A percentile compares a stretch with the other conserved stretches of the same genome.
Evolutionary conservation across 257 asterid species (phyloP).

Genomic region (Plantago major): DNA sequence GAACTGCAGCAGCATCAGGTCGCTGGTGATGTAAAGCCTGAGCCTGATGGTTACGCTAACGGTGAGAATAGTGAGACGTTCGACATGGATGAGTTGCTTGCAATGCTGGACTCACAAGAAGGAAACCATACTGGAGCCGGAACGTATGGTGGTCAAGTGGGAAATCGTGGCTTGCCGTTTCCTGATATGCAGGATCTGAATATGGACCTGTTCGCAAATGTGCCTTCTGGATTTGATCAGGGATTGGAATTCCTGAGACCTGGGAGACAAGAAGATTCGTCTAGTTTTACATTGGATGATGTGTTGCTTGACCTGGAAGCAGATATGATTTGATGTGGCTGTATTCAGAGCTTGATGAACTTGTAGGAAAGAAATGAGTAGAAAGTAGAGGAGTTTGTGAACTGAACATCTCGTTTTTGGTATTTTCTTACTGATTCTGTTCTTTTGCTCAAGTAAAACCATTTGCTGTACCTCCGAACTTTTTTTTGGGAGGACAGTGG

Average conservation of each 20-base stretch:
- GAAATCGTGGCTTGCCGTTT: background rate
- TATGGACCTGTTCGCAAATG: background rate
- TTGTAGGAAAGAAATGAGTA: background rate
- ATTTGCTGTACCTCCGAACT: slow-evolving; percentile 15
- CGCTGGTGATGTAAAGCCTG: background rate
- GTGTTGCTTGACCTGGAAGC: slow-evolving; percentile 32
- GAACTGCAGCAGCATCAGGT: background rate
- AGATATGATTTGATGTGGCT: slow-evolving; percentile 23
- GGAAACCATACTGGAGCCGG: slow-evolving; percentile 5
- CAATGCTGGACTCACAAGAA: slow-evolving; percentile 22
- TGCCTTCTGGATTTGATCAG: slow-evolving; percentile 21
- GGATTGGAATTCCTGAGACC: slow-evolving; percentile 56
- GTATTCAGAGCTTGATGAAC: background rate
- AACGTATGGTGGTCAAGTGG: background rate
- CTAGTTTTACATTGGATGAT: slow-evolving; percentile 34
- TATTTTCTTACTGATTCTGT: background rate
- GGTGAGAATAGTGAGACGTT: slow-evolving; percentile 52
- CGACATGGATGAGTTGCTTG: slow-evolving; percentile 53
- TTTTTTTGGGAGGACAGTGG: slow-evolving; percentile 18
- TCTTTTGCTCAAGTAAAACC: background rate
- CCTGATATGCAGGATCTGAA: slow-evolving; percentile 13
- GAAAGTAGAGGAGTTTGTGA: background rate
- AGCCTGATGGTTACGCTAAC: slow-evolving; percentile 13
- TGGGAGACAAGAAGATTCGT: slow-evolving; percentile 49
- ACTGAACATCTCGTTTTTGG: background rate